These are phyloP conservation scores for Akanthomyces uredinophilus DNA, from an alignment of 2,329 filamentous ascomycete genomes.

Conservation along the genomic window DNA sequence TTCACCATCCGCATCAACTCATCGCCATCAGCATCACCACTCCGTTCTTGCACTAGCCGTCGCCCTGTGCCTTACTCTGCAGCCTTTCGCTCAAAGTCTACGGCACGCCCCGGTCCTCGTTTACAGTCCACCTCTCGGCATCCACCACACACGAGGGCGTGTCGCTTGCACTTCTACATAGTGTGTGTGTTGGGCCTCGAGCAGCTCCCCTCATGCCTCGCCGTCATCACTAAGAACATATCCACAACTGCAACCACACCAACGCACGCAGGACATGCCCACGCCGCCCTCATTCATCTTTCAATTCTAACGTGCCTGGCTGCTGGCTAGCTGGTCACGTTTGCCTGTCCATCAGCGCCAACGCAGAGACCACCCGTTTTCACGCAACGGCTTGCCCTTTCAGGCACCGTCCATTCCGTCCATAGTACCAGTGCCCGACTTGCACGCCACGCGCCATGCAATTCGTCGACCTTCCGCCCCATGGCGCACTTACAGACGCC, in stretches of 20 bases:
- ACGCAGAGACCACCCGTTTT: background rate
- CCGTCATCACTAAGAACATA: background rate
- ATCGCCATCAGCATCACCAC: background rate
- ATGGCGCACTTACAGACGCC: background rate
- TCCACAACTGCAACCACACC: background rate
- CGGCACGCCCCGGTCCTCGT: background rate
- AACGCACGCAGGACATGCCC: background rate
- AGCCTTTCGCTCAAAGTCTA: background rate
- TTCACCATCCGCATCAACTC: background rate
- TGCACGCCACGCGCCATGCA: background rate
- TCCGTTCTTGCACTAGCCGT: background rate
- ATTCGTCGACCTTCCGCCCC: background rate
- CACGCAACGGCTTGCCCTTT: slow-evolving; percentile 10
- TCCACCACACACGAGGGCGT: background rate
- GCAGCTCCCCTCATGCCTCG: background rate
- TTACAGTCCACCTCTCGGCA: background rate
- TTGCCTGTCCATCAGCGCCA: background rate
- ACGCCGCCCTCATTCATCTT: background rate
- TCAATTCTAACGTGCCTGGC: background rate
- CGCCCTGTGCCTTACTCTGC: background rate
- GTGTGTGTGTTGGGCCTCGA: no score
- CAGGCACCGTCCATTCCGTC: background rate
- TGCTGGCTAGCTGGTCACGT: background rate
- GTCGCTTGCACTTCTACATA: background rate
- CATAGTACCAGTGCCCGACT: background rate